phyloP scores from a whole-genome alignment of 352 stramenopile genomes.

The Halophytophthora batemanensis region DNA sequence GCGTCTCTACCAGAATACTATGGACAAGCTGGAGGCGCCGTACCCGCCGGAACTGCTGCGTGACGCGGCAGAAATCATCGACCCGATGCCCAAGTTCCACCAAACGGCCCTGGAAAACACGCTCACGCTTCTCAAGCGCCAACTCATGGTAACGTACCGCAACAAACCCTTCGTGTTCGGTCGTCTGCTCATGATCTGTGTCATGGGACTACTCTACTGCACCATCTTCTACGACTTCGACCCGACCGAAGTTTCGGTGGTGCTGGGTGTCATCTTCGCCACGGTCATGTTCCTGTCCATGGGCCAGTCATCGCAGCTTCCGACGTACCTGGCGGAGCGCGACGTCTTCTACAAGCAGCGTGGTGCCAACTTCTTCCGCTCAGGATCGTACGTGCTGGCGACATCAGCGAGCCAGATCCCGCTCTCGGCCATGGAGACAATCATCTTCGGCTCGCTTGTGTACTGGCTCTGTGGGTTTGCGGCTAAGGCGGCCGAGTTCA shows the following conservation, averaged over 20 bases:
- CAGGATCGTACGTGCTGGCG: conserved; percentile 64
- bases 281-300: conserved; percentile 77
- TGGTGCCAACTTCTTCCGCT: conserved; percentile 64
- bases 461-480: conserved; percentile 82
- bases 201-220: conserved; percentile 46
- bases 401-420: conserved; percentile 30
- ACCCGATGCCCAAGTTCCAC: conserved; percentile 31
- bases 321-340: conserved; percentile 57
- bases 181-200: conserved; percentile 33
- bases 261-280: conserved; percentile 82
- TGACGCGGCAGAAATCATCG: conserved; percentile 19
- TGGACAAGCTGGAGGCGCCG: conserved; percentile 11
- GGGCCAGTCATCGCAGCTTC: conserved; percentile 61
- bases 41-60: conserved; percentile 12
- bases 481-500: conserved; percentile 19
- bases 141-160: conserved; percentile 58
- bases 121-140: conserved; percentile 34
- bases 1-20: conserved; percentile 7
- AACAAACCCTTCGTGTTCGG: conserved; percentile 45
- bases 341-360: conserved; percentile 80
- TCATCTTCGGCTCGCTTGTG: conserved; percentile 74
- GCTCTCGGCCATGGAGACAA: conserved; percentile 45
- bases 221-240: conserved; percentile 45
- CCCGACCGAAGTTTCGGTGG: conserved; percentile 31
- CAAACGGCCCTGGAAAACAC: conserved; percentile 26